Base-by-base conservation (phyloP, 2,329 filamentous ascomycete genomes). In the Fusarium chaquense region DNA sequence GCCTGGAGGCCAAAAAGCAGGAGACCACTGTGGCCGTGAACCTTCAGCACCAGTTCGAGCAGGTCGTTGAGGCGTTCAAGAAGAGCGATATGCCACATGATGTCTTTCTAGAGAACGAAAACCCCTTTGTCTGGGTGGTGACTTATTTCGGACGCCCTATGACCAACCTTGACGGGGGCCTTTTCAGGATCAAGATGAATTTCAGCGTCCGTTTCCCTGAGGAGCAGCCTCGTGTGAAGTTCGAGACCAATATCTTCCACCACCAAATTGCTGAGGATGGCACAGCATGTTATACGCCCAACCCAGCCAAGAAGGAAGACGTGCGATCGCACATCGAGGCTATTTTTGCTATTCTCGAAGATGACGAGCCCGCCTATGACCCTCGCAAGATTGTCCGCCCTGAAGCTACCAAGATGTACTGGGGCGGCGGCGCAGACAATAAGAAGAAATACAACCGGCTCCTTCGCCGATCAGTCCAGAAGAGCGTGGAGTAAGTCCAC, bases 91-190 rank as follows among this genome's bases (percentile, higher is more conserved):
- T 89, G 28, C 91, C 93, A 1, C 85, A 97, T 60, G 91, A 94
- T 71, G 82, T 98, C 38, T 87, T 90, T 58, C 83, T 98, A 9
- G 90, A 92, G 32, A 85, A 96, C 69, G 87, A 85, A 40, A 98
- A 98, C 74, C 94, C 95, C 0, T 98, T 98, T 76, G 85, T 95
- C 22, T 98, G 96, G 96, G 80, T 86, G 22, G 78, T 98, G 63
- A 96, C 93, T 2, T 94, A 97, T 77, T 97, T 98, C 77, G 96
- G 96, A 28, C 88, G 91, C 57, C 93, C 94, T 1, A 97, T 96
- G 91, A 97, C 94, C 8, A 94, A 97, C 72, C 87, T 98, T 3
- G 95, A 98, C 73, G 95, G 94, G 18, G 94, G 95, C 3, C 87
- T 98, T 65, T 95, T 98, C 82, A 89, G 88, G 65, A 91, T 98